These are phyloP conservation scores for Sclerotinia minor DNA, from an alignment of 2,329 filamentous ascomycete genomes.

Conservation along the genomic window DNA sequence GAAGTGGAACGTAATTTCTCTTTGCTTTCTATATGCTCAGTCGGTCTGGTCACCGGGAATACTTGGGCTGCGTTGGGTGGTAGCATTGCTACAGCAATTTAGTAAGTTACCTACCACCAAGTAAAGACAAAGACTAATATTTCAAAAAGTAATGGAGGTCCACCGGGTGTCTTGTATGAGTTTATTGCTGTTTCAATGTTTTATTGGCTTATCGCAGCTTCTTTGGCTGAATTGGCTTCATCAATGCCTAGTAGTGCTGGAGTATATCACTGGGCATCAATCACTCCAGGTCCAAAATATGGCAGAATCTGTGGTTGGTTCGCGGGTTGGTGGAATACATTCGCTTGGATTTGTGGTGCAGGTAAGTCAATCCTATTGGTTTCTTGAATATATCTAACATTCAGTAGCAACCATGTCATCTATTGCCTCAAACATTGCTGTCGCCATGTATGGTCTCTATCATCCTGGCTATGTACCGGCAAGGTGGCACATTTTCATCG, in stretches of 20 bases:
- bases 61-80: conserved; percentile 50
- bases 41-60: conserved; percentile 49
- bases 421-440: conserved; percentile 48
- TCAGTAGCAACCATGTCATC: conserved; percentile 33
- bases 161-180: conserved; percentile 62
- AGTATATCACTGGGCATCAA: conserved; percentile 55
- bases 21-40: conserved; percentile 48
- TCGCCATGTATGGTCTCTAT: conserved; percentile 52
- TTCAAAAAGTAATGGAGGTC: conserved; percentile 60
- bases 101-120: conserved; percentile 23
- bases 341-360: conserved; percentile 45
- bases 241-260: conserved; percentile 37
- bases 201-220: conserved; percentile 53
- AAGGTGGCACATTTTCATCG: conserved; percentile 54
- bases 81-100: conserved; percentile 45
- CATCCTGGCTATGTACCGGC: conserved; percentile 49
- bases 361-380: conserved; percentile 26
- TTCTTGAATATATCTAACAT: conserved; percentile 4
- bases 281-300: conserved; percentile 49
- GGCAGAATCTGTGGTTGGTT: conserved; percentile 51
- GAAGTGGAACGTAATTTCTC: conserved; percentile 53
- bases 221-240: conserved; percentile 45
- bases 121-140: conserved; percentile 30
- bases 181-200: conserved; percentile 54
- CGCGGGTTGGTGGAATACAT: conserved; percentile 54